Evolutionary conservation across 495 filamentous ascomycete species (phyloP).

Genomic region (Talaromyces proteolyticus): DNA sequence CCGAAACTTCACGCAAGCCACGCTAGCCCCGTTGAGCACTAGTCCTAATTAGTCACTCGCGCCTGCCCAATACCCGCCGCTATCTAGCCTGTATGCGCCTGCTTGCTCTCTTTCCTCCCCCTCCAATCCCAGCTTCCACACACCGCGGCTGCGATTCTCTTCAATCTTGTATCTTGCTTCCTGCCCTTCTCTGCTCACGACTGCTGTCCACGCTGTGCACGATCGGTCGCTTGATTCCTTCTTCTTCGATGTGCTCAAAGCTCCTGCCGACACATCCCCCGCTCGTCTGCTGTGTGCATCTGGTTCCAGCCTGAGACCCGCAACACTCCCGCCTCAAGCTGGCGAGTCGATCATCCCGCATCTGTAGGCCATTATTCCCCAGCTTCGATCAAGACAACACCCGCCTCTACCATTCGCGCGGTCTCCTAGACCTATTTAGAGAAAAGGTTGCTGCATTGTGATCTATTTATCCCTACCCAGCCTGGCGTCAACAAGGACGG

Average conservation of each 20-base stretch:
- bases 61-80: neutral
- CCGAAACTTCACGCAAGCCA: neutral
- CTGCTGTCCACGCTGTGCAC: neutral
- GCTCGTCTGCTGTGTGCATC: neutral
- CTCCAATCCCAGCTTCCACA: neutral
- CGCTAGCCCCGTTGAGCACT: neutral
- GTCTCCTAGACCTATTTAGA: slow-evolving; percentile 4
- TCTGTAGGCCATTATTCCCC: slow-evolving; percentile 7
- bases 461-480: slow-evolving; percentile 3
- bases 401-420: slow-evolving; percentile 1
- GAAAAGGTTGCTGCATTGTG: too few species aligned
- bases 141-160: too few species aligned
- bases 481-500: neutral
- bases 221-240: neutral
- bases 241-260: neutral
- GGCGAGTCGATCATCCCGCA: slow-evolving; percentile 6
- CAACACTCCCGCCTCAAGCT: neutral
- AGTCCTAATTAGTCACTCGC: too few species aligned
- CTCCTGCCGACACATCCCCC: neutral
- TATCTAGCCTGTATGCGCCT: neutral
- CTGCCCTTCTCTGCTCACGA: neutral
- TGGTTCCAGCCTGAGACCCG: neutral
- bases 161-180: neutral
- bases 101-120: neutral
- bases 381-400: neutral